Evolutionary conservation across 495 filamentous ascomycete genomes (phyloP).

Genomic region (Penicillium macrosclerotiorum): DNA sequence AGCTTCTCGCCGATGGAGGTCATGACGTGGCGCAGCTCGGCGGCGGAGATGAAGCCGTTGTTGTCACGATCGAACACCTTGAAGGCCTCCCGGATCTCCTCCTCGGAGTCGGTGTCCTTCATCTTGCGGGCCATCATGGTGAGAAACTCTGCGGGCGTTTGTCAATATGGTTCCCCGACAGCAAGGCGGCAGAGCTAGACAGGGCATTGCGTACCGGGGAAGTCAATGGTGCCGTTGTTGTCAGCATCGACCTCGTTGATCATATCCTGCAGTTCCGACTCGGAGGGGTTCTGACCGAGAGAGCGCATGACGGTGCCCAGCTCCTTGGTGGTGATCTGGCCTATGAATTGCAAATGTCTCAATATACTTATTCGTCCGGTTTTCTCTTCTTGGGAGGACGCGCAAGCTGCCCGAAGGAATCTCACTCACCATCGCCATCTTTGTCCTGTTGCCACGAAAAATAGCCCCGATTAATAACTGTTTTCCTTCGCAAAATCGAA

Average conservation of each 20-base stretch:
- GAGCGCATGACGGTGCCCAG: conserved; percentile 99
- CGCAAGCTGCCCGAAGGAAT: conserved; percentile 7
- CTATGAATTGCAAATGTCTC: conserved; percentile 40
- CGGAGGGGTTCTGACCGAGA: conserved; percentile 98
- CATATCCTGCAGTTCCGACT: conserved; percentile 99
- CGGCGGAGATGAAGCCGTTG: conserved; percentile 98
- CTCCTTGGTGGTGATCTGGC: conserved; percentile 99
- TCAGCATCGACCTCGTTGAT: conserved; percentile 99
- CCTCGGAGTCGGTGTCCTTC: conserved; percentile 99
- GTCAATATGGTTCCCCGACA: conserved; percentile 6
- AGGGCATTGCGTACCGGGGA: conserved; percentile 68
- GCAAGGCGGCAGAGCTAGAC: neutral
- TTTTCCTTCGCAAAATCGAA: conserved; percentile 12
- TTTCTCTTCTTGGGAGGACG: neutral
- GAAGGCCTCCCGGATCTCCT: conserved; percentile 94
- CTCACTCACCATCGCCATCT: conserved; percentile 95
- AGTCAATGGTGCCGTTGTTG: conserved; percentile 99
- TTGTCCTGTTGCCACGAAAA: conserved; percentile 71
- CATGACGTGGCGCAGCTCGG: conserved; percentile 98
- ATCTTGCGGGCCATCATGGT: conserved; percentile 99
- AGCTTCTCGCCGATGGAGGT: conserved; percentile 99
- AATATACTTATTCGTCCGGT: neutral
- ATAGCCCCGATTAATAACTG: conserved; percentile 7
- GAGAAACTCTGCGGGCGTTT: conserved; percentile 71
- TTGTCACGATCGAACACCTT: conserved; percentile 99